Conservation (phyloP, 495 filamentous ascomycete species). For the Daldinia bambusicola region DNA sequence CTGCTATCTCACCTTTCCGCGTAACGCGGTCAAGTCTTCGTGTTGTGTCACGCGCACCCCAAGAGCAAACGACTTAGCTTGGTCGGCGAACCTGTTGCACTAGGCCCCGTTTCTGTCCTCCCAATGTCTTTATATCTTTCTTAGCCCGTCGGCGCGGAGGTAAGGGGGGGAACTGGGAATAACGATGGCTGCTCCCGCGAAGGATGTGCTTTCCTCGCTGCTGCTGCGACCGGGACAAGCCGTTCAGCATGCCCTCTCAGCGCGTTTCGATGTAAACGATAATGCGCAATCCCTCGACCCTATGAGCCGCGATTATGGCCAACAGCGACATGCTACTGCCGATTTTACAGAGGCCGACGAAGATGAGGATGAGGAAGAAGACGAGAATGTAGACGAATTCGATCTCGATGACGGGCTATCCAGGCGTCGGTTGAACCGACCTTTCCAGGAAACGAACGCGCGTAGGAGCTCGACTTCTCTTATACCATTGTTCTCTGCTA, state of each 20-base stretch:
- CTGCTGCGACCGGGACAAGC: constrained; percentile 56
- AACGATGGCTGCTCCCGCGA: constrained; percentile 42
- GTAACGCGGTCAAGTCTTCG: constrained; percentile 27
- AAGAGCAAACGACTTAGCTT: constrained; percentile 20
- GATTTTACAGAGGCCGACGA: constrained; percentile 65
- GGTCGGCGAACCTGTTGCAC: constrained; percentile 18
- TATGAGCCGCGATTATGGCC: constrained; percentile 50
- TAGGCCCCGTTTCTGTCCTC: constrained; percentile 8
- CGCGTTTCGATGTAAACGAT: constrained; percentile 46
- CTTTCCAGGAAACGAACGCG: constrained; percentile 46
- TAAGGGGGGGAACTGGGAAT: constrained; percentile 32
- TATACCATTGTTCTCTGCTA: constrained; percentile 84
- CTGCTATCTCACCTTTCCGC: constrained; percentile 25
- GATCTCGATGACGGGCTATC: constrained; percentile 63
- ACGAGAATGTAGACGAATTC: constrained; percentile 59
- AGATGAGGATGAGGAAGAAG: constrained; percentile 55
- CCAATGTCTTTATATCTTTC: constrained; percentile 42
- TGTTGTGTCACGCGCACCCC: constrained; percentile 25
- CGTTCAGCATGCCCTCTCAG: constrained; percentile 40
- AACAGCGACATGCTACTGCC: constrained; percentile 62
- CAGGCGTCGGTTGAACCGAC: constrained; percentile 36
- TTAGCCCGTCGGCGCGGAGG: constrained; percentile 33
- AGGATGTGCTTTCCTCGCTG: constrained; percentile 58
- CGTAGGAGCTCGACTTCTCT: constrained; percentile 67
- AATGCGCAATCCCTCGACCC: constrained; percentile 49